These are phyloP conservation scores for Pholiota adiposa DNA, from an alignment of 1,284 basidiomycete species.

Conservation along the genomic window DNA sequence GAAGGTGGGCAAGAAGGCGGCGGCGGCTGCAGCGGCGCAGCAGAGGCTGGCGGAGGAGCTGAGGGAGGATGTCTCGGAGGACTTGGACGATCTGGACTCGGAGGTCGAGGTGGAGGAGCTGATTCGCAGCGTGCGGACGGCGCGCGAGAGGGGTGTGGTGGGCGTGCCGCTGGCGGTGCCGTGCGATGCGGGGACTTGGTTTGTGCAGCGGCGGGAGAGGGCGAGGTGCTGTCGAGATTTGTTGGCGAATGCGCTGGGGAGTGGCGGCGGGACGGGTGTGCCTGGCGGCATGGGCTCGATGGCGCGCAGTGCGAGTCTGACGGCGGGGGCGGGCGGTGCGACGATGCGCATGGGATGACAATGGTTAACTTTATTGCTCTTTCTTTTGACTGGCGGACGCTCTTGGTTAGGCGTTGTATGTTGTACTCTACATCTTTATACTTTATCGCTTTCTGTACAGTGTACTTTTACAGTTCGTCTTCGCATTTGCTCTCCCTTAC, in stretches of 20 bases:
- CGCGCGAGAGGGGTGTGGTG: slow-evolving; percentile 60
- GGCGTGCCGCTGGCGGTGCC: slow-evolving; percentile 59
- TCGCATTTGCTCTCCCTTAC: no score
- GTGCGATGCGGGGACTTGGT: slow-evolving; percentile 67
- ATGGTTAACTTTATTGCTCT: no score
- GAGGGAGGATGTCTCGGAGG: slow-evolving; percentile 68
- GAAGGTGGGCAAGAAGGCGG: slow-evolving; percentile 56
- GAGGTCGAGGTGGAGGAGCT: slow-evolving; percentile 72
- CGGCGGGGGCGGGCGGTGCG: slow-evolving; percentile 16
- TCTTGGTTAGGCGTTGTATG: no score
- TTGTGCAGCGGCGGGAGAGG: slow-evolving; percentile 75
- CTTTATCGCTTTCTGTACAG: not conserved
- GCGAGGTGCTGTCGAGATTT: slow-evolving; percentile 71
- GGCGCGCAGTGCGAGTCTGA: slow-evolving; percentile 33
- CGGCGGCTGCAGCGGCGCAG: slow-evolving; percentile 48
- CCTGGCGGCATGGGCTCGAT: slow-evolving; percentile 31
- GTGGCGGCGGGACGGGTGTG: slow-evolving; percentile 31
- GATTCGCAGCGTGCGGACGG: slow-evolving; percentile 50
- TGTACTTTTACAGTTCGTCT: no score
- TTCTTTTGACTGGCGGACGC: no score
- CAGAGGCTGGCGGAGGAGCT: slow-evolving; percentile 45
- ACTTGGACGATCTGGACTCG: slow-evolving; percentile 80
- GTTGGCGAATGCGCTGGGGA: slow-evolving; percentile 58
- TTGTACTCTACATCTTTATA: no score
- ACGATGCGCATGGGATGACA: slow-evolving; percentile 20